Evolutionary conservation across 139 green algal genomes (phyloP).

Genomic region (Chlorella sorokiniana): DNA sequence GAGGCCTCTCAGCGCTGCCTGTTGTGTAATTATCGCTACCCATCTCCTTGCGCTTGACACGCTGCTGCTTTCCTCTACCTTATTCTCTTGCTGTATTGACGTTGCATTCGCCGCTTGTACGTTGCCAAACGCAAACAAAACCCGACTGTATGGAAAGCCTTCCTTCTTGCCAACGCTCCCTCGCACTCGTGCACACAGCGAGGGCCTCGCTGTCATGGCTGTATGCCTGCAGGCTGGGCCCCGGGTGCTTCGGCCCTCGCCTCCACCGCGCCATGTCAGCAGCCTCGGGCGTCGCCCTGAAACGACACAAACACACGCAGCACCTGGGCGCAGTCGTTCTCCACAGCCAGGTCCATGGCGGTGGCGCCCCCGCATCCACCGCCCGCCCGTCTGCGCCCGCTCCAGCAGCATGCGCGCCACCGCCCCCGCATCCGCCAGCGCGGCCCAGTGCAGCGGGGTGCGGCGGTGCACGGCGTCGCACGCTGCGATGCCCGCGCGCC

Average conservation of each 20-base stretch:
- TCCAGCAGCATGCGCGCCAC: constrained; percentile 7
- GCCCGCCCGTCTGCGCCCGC: not conserved
- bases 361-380: not conserved
- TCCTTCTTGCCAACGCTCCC: no score
- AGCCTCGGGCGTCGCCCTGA: not conserved
- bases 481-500: not conserved
- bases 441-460: constrained; percentile 24
- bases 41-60: no score
- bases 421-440: not conserved
- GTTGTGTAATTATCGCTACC: not conserved
- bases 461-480: constrained; percentile 3
- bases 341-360: constrained; percentile 21
- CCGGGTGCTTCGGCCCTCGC: no score
- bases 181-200: no score
- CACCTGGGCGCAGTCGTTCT: constrained; percentile 15
- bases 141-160: no score
- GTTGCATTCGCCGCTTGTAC: no score
- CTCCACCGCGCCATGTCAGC: no score
- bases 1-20: not conserved
- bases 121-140: no score
- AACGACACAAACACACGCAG: not conserved
- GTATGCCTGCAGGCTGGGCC: no score
- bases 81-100: no score
- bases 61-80: no score
- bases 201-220: no score